Base-by-base conservation (phyloP, 1,139 yeast genomes). In the Kodamaea sp. region DNA sequence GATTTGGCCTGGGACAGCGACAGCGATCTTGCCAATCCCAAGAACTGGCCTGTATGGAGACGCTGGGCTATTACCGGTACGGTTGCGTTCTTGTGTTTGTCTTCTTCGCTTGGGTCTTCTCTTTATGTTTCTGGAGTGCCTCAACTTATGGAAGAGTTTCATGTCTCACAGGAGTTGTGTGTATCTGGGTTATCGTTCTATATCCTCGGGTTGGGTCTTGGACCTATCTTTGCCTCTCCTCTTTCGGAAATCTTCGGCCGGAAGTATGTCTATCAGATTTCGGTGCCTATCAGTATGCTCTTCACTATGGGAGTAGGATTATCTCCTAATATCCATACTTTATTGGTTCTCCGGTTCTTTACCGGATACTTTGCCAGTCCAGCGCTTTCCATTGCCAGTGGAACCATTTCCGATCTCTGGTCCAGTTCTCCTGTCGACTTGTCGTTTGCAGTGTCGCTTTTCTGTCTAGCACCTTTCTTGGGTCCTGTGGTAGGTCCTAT, bases 401-500 rank as follows among this genome's bases (percentile, higher is more conserved):
- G 96, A 39, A 79, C 95, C 3, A 75, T 88, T 41, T 73, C 83
- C 39, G 97, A 89, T 59, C 61, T 83, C 26, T 83, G 87, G 82
- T 48, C 59, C 3, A 42, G 46, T 19, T 73, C 70, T 26, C 77
- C 79, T n/a, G 73, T 70, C 28, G 78, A 78, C 51, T 62, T 78
- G 52, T 83, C 86, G 11, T 50, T 80, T 12, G 90, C 92, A 13
- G 76, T 84, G 76, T 78, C 87, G 2, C 66, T 75, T 35, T 85
- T 81, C 63, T 79, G 83, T 63, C 62, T 77, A 47, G 83, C 81
- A 25, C 88, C 87, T 26, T 81, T 80, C 50, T 72, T 82, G 57
- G 95, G 95, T 41, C 95, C 96, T 2, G 84, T 83, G 26, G 59
- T 85, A 32, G 94, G 95, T 29, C 95, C 95, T 13, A 70, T 86